Percentiles rank a stretch among this genome's conserved stretches.
Conservation (phyloP, 371 early-diverging fungal genomes). For the Chytridium lagenaria region DNA sequence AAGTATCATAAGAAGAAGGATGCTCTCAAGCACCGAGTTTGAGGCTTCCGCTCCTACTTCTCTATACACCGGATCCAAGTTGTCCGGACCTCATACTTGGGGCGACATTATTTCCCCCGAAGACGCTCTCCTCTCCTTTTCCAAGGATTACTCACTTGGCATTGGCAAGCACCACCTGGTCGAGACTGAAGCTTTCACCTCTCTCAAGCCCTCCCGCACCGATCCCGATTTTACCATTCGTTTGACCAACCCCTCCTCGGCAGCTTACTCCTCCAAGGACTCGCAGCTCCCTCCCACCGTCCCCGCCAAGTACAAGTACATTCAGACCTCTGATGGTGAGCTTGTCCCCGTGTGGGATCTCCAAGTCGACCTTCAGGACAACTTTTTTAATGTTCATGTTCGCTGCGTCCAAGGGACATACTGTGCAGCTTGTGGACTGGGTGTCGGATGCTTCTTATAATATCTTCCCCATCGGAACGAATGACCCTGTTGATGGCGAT, state of each 20-base stretch:
- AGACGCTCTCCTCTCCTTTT: constrained; percentile 24
- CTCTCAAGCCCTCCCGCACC: neutral
- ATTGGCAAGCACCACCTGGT: neutral
- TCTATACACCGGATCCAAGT: neutral
- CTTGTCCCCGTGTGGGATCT: constrained; percentile 81
- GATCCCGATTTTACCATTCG: constrained; percentile 5
- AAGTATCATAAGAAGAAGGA: neutral
- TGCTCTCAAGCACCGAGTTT: neutral
- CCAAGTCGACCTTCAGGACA: constrained; percentile 83
- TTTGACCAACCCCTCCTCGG: constrained; percentile 2
- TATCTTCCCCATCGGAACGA: constrained; percentile 86
- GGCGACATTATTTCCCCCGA: constrained; percentile 10
- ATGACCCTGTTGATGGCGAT: constrained; percentile 76
- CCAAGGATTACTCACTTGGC: constrained; percentile 18
- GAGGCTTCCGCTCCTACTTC: neutral
- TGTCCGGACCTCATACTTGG: neutral
- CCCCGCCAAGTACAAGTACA: constrained; percentile 47
- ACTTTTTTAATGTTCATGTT: constrained; percentile 90
- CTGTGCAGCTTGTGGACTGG: constrained; percentile 87
- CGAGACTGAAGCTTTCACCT: neutral
- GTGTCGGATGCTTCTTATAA: constrained; percentile 77
- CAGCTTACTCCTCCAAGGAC: constrained; percentile 8
- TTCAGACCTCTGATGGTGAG: constrained; percentile 35
- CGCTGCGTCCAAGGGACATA: constrained; percentile 65
- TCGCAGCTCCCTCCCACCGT: constrained; percentile 20